phyloP scores from a whole-genome alignment of 225 moss, liverwort and hornwort species.

The Anthoceros angustus region DNA sequence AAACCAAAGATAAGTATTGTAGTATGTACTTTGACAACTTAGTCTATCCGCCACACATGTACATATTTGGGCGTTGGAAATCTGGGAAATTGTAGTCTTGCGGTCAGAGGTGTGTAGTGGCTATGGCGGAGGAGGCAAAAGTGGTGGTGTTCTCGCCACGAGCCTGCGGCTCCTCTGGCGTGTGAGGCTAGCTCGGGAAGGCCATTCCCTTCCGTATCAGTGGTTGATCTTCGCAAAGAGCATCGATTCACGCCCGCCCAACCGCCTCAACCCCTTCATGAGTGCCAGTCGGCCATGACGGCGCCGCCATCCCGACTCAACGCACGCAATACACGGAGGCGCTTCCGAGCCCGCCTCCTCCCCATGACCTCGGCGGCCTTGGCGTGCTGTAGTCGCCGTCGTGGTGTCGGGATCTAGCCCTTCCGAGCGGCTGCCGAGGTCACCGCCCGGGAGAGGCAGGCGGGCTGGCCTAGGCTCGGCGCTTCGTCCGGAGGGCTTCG shows the following conservation, averaged over 20 bases:
- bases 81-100: too few relatives aligned
- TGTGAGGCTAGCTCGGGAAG: background rate
- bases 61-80: too few relatives aligned
- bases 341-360: background rate
- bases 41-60: too few relatives aligned
- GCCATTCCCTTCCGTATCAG: background rate
- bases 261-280: background rate
- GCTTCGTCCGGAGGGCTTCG: background rate
- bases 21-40: too few relatives aligned
- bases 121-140: too few relatives aligned
- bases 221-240: background rate
- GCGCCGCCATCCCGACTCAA: background rate
- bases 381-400: background rate
- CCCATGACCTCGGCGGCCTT: background rate
- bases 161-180: background rate
- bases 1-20: too few relatives aligned
- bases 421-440: background rate
- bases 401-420: background rate
- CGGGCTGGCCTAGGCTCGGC: background rate
- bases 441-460: background rate
- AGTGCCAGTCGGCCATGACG: background rate
- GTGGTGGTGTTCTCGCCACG: too few relatives aligned
- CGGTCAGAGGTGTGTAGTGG: too few relatives aligned
- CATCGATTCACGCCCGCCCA: background rate
- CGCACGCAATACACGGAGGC: background rate